phyloP scores from a whole-genome alignment of 2,329 filamentous ascomycete species.

The Chrysosporium queenslandicum region DNA sequence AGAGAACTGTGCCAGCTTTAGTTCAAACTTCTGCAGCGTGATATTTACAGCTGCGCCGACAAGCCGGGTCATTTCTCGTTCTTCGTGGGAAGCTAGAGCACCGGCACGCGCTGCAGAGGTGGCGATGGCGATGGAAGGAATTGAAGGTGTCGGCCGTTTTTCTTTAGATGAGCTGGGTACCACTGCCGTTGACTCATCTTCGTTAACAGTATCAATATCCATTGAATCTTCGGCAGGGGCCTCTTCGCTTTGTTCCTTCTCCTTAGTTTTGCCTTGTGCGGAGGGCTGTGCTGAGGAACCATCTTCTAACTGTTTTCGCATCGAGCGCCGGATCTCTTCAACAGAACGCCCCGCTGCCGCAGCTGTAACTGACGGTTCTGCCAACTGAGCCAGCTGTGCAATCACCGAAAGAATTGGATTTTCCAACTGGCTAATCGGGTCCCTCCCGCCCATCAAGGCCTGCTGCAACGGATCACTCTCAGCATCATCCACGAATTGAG shows the following conservation, averaged over 20 bases:
- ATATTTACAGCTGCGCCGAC: constrained; percentile 88
- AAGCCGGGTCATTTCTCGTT: constrained; percentile 89
- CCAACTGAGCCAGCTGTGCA: constrained; percentile 81
- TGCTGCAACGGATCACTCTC: constrained; percentile 44
- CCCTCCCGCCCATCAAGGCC: constrained; percentile 62
- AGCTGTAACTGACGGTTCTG: constrained; percentile 80
- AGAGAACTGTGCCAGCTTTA: constrained; percentile 91
- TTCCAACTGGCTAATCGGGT: constrained; percentile 85
- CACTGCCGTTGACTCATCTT: constrained; percentile 23
- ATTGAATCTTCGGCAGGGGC: constrained; percentile 46
- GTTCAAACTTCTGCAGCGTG: constrained; percentile 86
- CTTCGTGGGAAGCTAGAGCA: constrained; percentile 86
- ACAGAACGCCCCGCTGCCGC: constrained; percentile 83
- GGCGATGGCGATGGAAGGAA: constrained; percentile 60
- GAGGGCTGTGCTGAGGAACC: constrained; percentile 47
- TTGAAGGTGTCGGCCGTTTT: constrained; percentile 40
- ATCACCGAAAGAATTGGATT: constrained; percentile 97
- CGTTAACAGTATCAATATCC: constrained; percentile 44
- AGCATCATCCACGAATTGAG: constrained; percentile 80
- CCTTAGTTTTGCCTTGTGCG: constrained; percentile 46
- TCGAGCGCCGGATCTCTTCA: constrained; percentile 68
- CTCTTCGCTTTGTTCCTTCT: constrained; percentile 39
- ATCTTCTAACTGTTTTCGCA: constrained; percentile 68
- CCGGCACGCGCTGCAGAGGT: constrained; percentile 76
- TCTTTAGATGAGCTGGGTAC: constrained; percentile 40